Percentiles rank a stretch among this genome's conserved stretches.
These are phyloP conservation scores for Malassezia arunalokei DNA, from an alignment of 1,284 basidiomycete species.

Conservation along the genomic window DNA sequence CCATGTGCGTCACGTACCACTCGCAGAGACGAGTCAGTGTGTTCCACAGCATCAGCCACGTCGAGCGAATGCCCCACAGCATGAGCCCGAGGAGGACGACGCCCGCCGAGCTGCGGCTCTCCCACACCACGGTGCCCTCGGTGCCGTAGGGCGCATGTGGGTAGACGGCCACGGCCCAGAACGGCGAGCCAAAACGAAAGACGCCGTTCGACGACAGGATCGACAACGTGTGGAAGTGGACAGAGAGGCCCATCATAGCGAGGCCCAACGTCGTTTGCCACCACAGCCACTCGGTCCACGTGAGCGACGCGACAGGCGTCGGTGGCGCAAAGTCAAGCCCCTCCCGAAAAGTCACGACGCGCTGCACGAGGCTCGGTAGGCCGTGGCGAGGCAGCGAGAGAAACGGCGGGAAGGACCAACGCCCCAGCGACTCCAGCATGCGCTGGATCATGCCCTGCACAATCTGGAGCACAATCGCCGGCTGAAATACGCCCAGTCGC, in stretches of 20 bases:
- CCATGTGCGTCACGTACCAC: neutral
- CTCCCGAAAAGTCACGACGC: neutral
- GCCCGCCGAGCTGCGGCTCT: conserved; percentile 1
- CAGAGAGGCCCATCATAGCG: conserved; percentile 2
- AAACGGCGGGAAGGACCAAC: neutral
- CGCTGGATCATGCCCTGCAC: conserved; percentile 12
- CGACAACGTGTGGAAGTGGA: neutral
- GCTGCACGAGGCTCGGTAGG: neutral
- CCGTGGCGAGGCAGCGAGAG: neutral
- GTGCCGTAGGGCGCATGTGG: neutral
- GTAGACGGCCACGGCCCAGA: conserved; percentile 2
- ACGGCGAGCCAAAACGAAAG: conserved; percentile 5
- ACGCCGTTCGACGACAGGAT: conserved; percentile 1
- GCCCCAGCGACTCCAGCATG: neutral
- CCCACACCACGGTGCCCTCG: neutral
- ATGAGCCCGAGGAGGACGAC: neutral
- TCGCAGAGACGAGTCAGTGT: neutral
- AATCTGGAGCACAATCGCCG: conserved; percentile 6
- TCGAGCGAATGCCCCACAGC: neutral
- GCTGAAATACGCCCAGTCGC: conserved; percentile 6
- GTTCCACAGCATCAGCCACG: neutral
- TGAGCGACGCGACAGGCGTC: neutral
- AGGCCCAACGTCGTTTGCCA: conserved; percentile 7
- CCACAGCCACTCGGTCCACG: neutral
- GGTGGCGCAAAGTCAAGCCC: neutral